phyloP scores from a whole-genome alignment of 2,329 filamentous ascomycete genomes.

The Fusarium pseudonygamai region DNA sequence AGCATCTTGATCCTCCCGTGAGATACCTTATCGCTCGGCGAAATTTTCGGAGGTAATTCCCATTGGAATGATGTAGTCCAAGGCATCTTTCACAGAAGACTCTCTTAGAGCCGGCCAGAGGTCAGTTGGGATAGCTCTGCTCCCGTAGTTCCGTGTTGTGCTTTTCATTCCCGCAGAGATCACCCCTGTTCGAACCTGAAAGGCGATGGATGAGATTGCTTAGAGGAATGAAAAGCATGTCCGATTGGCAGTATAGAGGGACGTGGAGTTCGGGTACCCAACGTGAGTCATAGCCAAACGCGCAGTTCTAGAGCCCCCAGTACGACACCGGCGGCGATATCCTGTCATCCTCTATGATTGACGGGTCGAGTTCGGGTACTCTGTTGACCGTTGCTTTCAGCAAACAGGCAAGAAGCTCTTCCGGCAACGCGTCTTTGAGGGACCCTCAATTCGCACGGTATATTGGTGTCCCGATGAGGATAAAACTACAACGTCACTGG shows the following conservation, averaged over 20 bases:
- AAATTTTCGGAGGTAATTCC: slow-evolving; percentile 92
- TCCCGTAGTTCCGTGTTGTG: slow-evolving; percentile 92
- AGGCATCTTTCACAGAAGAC: slow-evolving; percentile 71
- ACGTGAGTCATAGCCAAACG: slow-evolving; percentile 91
- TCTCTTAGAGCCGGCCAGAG: slow-evolving; percentile 79
- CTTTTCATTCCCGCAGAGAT: slow-evolving; percentile 89
- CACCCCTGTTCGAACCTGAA: slow-evolving; percentile 76
- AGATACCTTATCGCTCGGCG: slow-evolving; percentile 77
- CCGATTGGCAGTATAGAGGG: slow-evolving; percentile 87
- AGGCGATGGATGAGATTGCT: slow-evolving; percentile 77
- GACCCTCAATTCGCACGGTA: slow-evolving; percentile 84
- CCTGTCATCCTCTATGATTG: slow-evolving; percentile 77
- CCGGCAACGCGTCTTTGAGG: slow-evolving; percentile 88
- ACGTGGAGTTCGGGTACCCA: slow-evolving; percentile 75
- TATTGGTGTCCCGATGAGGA: slow-evolving; percentile 88
- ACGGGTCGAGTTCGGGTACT: slow-evolving; percentile 70
- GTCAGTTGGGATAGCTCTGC: slow-evolving; percentile 80
- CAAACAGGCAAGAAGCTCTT: slow-evolving; percentile 80
- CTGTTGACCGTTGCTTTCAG: slow-evolving; percentile 55
- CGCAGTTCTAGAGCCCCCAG: slow-evolving; percentile 90
- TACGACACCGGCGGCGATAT: slow-evolving; percentile 87
- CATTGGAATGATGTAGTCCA: slow-evolving; percentile 95
- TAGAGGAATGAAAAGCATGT: slow-evolving; percentile 84
- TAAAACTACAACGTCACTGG: slow-evolving; percentile 86
- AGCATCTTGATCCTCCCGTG: slow-evolving; percentile 79